Evolutionary conservation across 768 basidiomycete genomes (phyloP).

Genomic region (Lentinula sp.): DNA sequence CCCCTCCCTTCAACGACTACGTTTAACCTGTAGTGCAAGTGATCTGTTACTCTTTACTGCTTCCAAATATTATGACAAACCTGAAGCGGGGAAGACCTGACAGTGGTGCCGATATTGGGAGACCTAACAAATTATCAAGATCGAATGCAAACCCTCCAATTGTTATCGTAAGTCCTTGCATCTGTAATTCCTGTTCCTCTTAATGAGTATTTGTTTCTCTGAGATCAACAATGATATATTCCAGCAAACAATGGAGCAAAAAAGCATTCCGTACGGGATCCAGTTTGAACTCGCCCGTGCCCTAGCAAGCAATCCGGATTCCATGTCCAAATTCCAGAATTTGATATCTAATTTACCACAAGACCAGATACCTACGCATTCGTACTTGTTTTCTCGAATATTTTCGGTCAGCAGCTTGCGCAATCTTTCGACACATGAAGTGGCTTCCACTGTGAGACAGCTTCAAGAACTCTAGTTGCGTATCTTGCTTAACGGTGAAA

Average conservation of each 20-base stretch:
- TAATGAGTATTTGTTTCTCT: neutral
- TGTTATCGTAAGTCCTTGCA: neutral
- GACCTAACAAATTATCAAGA: neutral
- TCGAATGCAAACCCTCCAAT: neutral
- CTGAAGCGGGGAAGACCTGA: neutral
- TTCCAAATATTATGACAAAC: too few relatives aligned
- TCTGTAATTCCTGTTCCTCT: neutral
- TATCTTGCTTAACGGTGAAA: too few relatives aligned
- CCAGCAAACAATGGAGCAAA: conserved; percentile 19
- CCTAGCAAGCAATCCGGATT: neutral
- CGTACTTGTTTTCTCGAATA: neutral
- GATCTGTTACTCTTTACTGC: too few relatives aligned
- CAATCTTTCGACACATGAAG: conserved; percentile 21
- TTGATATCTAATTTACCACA: neutral
- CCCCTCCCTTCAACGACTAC: too few relatives aligned
- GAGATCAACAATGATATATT: conserved; percentile 1
- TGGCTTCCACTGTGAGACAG: conserved; percentile 22
- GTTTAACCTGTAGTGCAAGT: too few relatives aligned
- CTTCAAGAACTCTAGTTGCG: too few relatives aligned
- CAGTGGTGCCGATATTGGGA: neutral
- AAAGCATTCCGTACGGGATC: conserved; percentile 34
- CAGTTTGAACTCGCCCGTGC: conserved; percentile 51
- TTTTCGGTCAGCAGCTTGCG: neutral
- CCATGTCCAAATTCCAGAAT: neutral
- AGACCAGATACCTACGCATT: neutral